phyloP scores from a whole-genome alignment of 1,139 yeast species.

The Geotrichum macrosporum region DNA sequence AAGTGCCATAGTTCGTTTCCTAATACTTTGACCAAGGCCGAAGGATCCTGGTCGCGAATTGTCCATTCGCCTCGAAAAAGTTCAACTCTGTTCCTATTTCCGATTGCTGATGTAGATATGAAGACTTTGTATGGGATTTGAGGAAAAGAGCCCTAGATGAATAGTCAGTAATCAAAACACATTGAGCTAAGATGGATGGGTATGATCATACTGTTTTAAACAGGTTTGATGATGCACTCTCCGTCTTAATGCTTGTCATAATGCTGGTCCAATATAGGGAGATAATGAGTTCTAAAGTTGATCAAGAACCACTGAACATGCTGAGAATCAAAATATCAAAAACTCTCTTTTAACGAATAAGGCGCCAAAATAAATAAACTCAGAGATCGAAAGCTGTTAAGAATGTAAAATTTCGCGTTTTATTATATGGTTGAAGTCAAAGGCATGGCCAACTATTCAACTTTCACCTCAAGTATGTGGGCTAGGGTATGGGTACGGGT shows the following conservation, averaged over 20 bases:
- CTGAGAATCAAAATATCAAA: background rate
- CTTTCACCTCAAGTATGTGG: too few relatives aligned
- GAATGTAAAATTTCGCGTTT: too few relatives aligned
- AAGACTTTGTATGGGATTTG: constrained; percentile 35
- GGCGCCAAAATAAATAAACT: background rate
- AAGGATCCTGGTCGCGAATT: constrained; percentile 50
- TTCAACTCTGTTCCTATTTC: constrained; percentile 35
- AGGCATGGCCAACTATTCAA: too few relatives aligned
- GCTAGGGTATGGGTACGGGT: too few relatives aligned
- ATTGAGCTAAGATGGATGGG: background rate
- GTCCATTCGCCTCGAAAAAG: constrained; percentile 58
- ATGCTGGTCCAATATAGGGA: background rate
- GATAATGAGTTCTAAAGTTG: constrained; percentile 4
- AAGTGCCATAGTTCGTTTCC: constrained; percentile 63
- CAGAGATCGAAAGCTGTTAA: background rate
- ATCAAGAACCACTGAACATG: constrained; percentile 7
- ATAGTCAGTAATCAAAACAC: background rate
- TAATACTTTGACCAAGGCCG: constrained; percentile 53
- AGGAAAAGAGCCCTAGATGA: constrained; percentile 28
- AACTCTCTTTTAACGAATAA: background rate
- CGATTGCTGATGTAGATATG: constrained; percentile 37
- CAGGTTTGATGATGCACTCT: constrained; percentile 32
- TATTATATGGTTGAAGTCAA: too few relatives aligned
- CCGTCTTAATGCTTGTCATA: constrained; percentile 19
- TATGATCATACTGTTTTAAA: constrained; percentile 29